phyloP scores from a whole-genome alignment of 106 monocot genomes.

The Hemerocallis citrina region DNA sequence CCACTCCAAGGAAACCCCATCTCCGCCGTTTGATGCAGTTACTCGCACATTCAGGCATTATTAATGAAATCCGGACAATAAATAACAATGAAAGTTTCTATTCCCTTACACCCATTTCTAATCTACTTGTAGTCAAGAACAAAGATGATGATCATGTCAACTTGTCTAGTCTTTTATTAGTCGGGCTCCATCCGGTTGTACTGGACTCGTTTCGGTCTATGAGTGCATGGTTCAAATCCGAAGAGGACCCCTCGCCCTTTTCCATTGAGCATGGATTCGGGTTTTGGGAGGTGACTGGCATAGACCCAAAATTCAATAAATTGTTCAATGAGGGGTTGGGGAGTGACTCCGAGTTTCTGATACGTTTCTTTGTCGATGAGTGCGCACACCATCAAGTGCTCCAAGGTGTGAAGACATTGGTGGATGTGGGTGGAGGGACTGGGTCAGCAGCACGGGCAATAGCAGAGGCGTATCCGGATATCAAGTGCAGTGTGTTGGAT shows the following conservation, averaged over 20 bases:
- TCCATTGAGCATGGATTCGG: neutral
- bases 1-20: neutral
- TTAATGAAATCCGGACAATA: neutral
- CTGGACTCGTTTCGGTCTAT: neutral
- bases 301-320: neutral
- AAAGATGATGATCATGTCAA: too few species aligned
- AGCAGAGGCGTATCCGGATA: constrained; percentile 5
- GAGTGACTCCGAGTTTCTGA: constrained; percentile 11
- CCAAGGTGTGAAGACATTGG: neutral
- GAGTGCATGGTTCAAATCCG: constrained; percentile 1
- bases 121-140: constrained; percentile 6
- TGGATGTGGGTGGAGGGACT: constrained; percentile 22
- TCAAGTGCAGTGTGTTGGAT: constrained; percentile 16
- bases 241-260: neutral
- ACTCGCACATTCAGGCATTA: constrained; percentile 2
- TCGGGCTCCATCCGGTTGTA: neutral
- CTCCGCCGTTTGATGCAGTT: constrained; percentile 16
- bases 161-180: neutral
- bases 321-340: constrained; percentile 12
- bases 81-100: neutral
- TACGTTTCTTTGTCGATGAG: neutral
- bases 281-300: neutral
- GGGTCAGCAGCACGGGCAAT: constrained; percentile 2
- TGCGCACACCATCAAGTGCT: neutral
- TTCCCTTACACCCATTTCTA: constrained; percentile 8